phyloP scores from a whole-genome alignment of 306 rosid genomes.

The Rosa chinensis region DNA sequence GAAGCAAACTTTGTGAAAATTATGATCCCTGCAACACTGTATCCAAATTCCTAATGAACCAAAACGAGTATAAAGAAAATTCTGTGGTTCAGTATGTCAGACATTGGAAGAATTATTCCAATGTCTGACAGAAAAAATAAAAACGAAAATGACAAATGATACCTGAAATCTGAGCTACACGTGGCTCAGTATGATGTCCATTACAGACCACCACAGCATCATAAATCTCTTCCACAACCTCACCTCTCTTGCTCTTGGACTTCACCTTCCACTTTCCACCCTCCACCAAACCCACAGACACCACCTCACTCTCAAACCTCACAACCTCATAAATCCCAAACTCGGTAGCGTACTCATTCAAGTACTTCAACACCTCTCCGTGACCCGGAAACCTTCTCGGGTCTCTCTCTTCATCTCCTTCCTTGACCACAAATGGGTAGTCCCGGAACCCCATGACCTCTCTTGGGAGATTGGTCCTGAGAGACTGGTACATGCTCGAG shows the following conservation, averaged over 20 bases:
- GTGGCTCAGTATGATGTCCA: constrained; percentile 42
- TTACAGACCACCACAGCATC: constrained; percentile 51
- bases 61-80: background rate
- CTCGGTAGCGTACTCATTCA: constrained; percentile 41
- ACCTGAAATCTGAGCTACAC: constrained; percentile 44
- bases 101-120: too few species aligned
- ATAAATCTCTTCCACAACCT: constrained; percentile 19
- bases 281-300: constrained; percentile 34
- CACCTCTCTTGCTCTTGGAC: constrained; percentile 33
- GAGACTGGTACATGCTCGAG: constrained; percentile 22
- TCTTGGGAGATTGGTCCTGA: constrained; percentile 21
- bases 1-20: background rate
- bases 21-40: background rate
- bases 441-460: constrained; percentile 24
- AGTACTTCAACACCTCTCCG: constrained; percentile 51
- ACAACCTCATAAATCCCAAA: constrained; percentile 45
- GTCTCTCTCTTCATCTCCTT: constrained; percentile 1
- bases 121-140: background rate
- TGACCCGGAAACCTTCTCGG: constrained; percentile 23
- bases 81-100: too few species aligned
- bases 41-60: background rate
- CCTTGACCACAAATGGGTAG: constrained; percentile 12
- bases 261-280: constrained; percentile 37
- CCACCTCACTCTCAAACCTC: constrained; percentile 46
- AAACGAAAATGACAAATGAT: background rate